A percentile compares a stretch with the other conserved stretches of the same genome.
Conservation (phyloP, 768 basidiomycete genomes). For the Xerocomellus chrysenteron region DNA sequence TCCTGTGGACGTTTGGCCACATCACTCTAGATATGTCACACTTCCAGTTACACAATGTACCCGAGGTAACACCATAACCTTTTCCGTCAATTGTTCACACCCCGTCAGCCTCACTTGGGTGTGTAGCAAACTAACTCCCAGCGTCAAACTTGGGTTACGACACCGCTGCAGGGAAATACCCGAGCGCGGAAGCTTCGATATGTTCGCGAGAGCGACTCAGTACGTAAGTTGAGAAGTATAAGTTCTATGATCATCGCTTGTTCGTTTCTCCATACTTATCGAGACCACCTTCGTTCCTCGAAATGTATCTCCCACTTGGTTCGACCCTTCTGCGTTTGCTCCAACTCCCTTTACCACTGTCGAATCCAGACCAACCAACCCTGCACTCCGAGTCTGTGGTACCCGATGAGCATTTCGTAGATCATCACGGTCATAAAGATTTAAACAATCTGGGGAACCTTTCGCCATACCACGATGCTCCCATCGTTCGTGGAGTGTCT, state of each 20-base stretch:
- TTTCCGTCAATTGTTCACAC: no score
- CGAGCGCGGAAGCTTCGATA: not conserved
- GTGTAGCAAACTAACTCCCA: no score
- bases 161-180: no score
- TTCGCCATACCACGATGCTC: conserved; percentile 38
- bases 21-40: no score
- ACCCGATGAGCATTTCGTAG: not conserved
- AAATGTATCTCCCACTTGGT: conserved; percentile 18
- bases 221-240: not conserved
- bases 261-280: no score
- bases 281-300: not conserved
- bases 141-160: no score
- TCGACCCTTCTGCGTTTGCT: conserved; percentile 12
- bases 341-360: conserved; percentile 8
- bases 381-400: no score
- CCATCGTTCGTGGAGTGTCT: conserved; percentile 27
- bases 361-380: not conserved
- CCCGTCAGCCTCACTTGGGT: no score
- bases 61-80: no score
- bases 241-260: no score
- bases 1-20: no score
- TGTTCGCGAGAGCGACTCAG: not conserved
- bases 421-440: not conserved
- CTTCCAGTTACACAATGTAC: no score
- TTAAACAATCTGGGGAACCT: conserved; percentile 33